phyloP scores from a whole-genome alignment of 371 early-diverging fungal species.

The Circinella minor region DNA sequence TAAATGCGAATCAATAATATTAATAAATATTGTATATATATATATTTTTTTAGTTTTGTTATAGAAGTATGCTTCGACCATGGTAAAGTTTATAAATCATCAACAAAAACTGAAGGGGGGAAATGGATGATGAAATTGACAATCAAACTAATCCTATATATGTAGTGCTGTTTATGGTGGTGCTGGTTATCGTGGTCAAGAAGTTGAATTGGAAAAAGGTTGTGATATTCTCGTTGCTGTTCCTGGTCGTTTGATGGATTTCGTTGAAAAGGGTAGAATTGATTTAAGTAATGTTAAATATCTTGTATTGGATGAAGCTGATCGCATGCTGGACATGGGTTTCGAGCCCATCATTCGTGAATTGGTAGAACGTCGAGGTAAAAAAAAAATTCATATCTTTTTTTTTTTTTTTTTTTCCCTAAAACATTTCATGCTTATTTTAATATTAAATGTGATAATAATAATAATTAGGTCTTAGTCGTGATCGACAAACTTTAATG shows the following conservation, averaged over 20 bases:
- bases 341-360: constrained; percentile 93
- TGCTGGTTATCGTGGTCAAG: constrained; percentile 23
- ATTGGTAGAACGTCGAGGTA: constrained; percentile 82
- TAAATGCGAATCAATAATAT: background rate
- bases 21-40: background rate
- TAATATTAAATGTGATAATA: background rate
- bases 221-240: constrained; percentile 96
- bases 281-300: constrained; percentile 82
- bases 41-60: constrained; percentile 37
- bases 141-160: background rate
- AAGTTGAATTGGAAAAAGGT: constrained; percentile 73
- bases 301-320: constrained; percentile 94
- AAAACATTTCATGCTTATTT: background rate
- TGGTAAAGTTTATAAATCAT: constrained; percentile 34
- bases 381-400: no score
- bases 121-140: background rate
- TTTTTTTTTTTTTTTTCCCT: no score
- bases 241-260: constrained; percentile 96
- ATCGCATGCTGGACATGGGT: constrained; percentile 98
- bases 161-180: constrained; percentile 76
- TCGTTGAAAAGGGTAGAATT: constrained; percentile 75
- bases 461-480: constrained; percentile 38
- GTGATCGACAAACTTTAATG: constrained; percentile 93
- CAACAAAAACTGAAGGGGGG: background rate
- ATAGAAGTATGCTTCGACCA: constrained; percentile 51